Conservation (phyloP, 1,139 yeast genomes). For the Taiozyma sp. region DNA sequence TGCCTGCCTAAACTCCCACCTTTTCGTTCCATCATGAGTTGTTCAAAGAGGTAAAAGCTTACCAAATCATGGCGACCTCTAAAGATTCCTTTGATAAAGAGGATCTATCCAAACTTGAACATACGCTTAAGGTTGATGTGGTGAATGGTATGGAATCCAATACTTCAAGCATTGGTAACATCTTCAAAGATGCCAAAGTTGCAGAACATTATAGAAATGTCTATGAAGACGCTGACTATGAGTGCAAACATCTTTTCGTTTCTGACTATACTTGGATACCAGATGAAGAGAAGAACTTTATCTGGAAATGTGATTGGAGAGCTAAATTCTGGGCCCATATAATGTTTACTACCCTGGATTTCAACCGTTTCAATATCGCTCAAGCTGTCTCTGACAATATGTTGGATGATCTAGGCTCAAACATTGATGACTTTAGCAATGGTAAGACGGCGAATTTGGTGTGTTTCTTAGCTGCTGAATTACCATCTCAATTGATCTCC, state of each 20-base stretch:
- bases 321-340: constrained; percentile 43
- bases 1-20: neutral
- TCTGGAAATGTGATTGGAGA: constrained; percentile 37
- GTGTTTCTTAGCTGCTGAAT: constrained; percentile 43
- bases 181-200: constrained; percentile 32
- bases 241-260: constrained; percentile 38
- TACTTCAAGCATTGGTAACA: constrained; percentile 1
- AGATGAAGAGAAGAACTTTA: constrained; percentile 36
- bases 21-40: too few relatives aligned
- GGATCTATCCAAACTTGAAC: neutral
- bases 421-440: constrained; percentile 42
- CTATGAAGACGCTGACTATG: constrained; percentile 37
- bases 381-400: constrained; percentile 49
- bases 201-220: constrained; percentile 36
- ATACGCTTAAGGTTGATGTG: neutral
- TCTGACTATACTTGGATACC: constrained; percentile 39
- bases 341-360: constrained; percentile 36
- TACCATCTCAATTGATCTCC: constrained; percentile 51
- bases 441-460: constrained; percentile 44
- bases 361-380: constrained; percentile 42
- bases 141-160: neutral
- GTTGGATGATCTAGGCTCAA: constrained; percentile 37
- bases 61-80: neutral
- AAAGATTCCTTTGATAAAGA: neutral
- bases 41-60: too few relatives aligned